A percentile compares a stretch with the other conserved stretches of the same genome.
These are phyloP conservation scores for Aotearoamyces nothofagi DNA, from an alignment of 2,329 filamentous ascomycete species.

Conservation along the genomic window DNA sequence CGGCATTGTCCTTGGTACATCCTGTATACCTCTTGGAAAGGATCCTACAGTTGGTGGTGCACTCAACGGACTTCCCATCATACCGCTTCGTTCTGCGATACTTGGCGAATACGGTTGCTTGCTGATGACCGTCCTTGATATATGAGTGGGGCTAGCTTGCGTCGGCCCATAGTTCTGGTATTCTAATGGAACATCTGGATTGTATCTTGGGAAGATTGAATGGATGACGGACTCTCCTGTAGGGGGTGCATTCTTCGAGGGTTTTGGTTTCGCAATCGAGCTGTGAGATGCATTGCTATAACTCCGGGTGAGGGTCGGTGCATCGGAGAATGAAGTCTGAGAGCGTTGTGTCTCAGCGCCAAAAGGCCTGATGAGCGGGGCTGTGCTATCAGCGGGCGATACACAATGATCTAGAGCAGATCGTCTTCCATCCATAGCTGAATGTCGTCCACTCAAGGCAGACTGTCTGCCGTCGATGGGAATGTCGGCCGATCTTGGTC, in stretches of 20 bases:
- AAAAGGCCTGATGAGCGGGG: conserved; percentile 14
- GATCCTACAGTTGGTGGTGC: conserved; percentile 12
- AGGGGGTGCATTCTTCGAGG: conserved; percentile 18
- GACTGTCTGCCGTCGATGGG: conserved; percentile 7
- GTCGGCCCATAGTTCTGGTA: conserved; percentile 59
- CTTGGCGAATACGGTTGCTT: conserved; percentile 40
- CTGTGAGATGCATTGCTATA: conserved; percentile 34
- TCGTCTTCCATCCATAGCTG: conserved; percentile 8
- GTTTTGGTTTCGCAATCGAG: conserved; percentile 41
- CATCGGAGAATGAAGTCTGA: conserved; percentile 35
- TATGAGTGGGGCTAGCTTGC: conserved; percentile 44
- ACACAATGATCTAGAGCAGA: conserved; percentile 3
- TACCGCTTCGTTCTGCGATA: conserved; percentile 11
- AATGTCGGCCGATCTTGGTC: conserved; percentile 11
- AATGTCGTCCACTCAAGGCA: conserved; percentile 9
- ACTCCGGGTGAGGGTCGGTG: conserved; percentile 31
- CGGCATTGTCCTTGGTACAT: conserved; percentile 12
- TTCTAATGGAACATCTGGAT: conserved; percentile 48
- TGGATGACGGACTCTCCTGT: conserved; percentile 31
- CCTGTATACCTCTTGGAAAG: conserved; percentile 15
- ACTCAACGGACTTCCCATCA: conserved; percentile 15
- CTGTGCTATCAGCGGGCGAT: conserved; percentile 9
- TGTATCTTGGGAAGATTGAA: conserved; percentile 66
- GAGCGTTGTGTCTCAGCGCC: conserved; percentile 22
- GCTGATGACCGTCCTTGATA: conserved; percentile 50